Percentiles rank a stretch among this genome's conserved stretches.
Conservation (phyloP, 345 rosid species). For the Populus pruinosa region DNA sequence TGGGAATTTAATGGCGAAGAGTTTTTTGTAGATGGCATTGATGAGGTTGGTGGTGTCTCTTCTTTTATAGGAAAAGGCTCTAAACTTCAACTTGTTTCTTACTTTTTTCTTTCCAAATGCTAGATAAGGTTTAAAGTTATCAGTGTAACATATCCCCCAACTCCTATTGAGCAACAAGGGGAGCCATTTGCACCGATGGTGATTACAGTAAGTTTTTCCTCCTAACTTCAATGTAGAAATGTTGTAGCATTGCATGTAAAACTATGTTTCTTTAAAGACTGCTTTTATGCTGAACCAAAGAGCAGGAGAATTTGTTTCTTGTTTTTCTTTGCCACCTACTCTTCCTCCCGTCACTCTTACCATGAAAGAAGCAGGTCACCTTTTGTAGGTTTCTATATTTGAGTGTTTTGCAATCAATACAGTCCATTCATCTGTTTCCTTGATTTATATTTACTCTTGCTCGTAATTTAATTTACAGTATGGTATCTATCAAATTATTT, state of each 20-base stretch:
- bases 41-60: slow-evolving; percentile 44
- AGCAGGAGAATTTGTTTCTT: no score
- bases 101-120: slow-evolving; percentile 22
- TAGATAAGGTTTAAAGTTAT: slow-evolving; percentile 75
- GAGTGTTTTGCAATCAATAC: background rate
- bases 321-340: no score
- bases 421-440: background rate
- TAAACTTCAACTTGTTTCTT: background rate
- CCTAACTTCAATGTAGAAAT: background rate
- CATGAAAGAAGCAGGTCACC: no score
- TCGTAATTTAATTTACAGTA: no score
- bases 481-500: no score
- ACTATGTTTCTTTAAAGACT: background rate
- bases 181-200: slow-evolving; percentile 93
- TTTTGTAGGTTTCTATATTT: background rate
- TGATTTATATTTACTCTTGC: background rate
- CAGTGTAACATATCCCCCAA: slow-evolving; percentile 51
- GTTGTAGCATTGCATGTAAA: background rate
- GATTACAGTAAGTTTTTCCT: slow-evolving; percentile 55
- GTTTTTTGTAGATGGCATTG: slow-evolving; percentile 51
- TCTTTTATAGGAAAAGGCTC: background rate
- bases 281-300: background rate
- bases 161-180: slow-evolving; percentile 60
- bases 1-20: slow-evolving; percentile 41
- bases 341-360: no score